Conservation (phyloP, 257 asterid genomes). For the Leonotis leonurus region DNA sequence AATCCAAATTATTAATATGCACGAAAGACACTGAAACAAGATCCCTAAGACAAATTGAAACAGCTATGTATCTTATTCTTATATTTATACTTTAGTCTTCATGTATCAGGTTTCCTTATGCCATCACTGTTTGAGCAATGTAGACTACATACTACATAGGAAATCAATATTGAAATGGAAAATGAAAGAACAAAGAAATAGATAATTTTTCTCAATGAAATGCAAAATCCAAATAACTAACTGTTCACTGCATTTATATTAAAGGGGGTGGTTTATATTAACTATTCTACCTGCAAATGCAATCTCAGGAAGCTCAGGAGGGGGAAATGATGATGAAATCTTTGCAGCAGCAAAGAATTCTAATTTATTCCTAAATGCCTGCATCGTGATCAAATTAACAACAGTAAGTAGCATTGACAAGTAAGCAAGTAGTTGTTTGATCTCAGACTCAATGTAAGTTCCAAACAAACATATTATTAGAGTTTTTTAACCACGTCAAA, state of each 20-base stretch:
- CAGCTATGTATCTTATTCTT: conserved; percentile 6
- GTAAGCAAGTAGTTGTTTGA: conserved; percentile 4
- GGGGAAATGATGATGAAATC: conserved; percentile 80
- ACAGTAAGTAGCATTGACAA: conserved; percentile 3
- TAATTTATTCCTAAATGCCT: conserved; percentile 85
- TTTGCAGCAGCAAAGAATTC: conserved; percentile 96
- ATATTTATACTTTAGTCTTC: neutral
- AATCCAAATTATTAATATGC: neutral
- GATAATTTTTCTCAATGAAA: neutral
- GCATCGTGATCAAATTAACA: conserved; percentile 22
- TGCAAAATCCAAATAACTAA: conserved; percentile 2
- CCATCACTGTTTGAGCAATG: neutral
- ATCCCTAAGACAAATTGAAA: neutral
- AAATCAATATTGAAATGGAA: neutral
- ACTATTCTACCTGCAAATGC: conserved; percentile 84
- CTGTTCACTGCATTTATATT: neutral
- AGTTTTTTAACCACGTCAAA: conserved; percentile 7
- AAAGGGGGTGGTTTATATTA: neutral
- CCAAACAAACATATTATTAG: neutral
- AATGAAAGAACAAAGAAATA: neutral
- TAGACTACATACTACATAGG: neutral
- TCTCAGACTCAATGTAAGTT: conserved; percentile 10
- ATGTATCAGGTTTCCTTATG: neutral
- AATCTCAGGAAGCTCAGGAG: conserved; percentile 91
- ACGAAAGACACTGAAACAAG: conserved; percentile 8